A percentile compares a stretch with the other conserved stretches of the same genome.
These are phyloP conservation scores for Fusarium falciforme DNA, from an alignment of 2,329 filamentous ascomycete species.

Conservation along the genomic window DNA sequence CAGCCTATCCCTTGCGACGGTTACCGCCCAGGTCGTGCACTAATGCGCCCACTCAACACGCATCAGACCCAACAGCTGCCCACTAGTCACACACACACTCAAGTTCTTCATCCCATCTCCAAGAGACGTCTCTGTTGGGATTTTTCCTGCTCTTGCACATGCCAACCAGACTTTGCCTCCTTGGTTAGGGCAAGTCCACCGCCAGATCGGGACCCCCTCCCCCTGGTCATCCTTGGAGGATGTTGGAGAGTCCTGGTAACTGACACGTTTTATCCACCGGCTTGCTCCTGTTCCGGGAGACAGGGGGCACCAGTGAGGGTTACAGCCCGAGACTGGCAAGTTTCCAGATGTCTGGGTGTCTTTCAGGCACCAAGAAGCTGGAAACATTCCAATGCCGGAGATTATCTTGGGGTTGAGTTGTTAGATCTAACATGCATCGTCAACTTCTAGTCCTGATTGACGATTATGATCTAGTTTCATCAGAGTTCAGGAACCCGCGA, in stretches of 20 bases:
- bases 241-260: slow-evolving; percentile 14
- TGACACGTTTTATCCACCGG: slow-evolving; percentile 35
- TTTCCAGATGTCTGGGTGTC: slow-evolving; percentile 29
- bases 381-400: slow-evolving; percentile 14
- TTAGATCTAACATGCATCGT: not conserved
- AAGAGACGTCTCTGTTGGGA: slow-evolving; percentile 19
- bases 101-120: slow-evolving; percentile 4
- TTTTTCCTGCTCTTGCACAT: not conserved
- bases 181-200: slow-evolving; percentile 7
- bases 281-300: slow-evolving; percentile 35
- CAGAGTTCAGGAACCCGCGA: not conserved
- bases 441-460: not conserved
- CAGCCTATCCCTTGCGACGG: slow-evolving; percentile 32
- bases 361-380: slow-evolving; percentile 19
- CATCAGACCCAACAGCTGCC: slow-evolving; percentile 11
- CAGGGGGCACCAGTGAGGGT: slow-evolving; percentile 35
- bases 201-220: slow-evolving; percentile 21
- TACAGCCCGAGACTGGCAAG: slow-evolving; percentile 23
- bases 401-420: slow-evolving; percentile 1
- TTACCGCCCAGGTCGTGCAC: slow-evolving; percentile 32
- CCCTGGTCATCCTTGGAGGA: slow-evolving; percentile 6
- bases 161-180: slow-evolving; percentile 6
- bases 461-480: not conserved
- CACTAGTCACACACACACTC: not conserved
- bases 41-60: slow-evolving; percentile 45